phyloP scores from a whole-genome alignment of 2,329 filamentous ascomycete genomes.

The Cephalotrichum gorgonifer region DNA sequence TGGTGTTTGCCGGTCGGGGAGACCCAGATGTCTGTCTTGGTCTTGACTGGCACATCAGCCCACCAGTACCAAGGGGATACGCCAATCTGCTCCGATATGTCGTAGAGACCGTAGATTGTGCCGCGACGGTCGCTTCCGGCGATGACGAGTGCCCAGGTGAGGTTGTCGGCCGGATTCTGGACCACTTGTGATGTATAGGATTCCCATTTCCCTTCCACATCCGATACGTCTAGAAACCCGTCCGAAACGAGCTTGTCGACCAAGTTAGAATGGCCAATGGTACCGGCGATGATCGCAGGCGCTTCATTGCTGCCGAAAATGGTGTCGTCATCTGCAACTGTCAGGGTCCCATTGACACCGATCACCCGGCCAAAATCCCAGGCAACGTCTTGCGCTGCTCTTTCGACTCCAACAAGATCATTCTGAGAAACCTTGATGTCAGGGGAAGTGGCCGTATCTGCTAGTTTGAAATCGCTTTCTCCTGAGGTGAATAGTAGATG shows the following conservation, averaged over 20 bases:
- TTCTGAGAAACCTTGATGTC: no score
- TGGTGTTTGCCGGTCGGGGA: slow-evolving; percentile 43
- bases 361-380: no score
- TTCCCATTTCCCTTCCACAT: slow-evolving; percentile 46
- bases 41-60: slow-evolving; percentile 48
- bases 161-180: slow-evolving; percentile 34
- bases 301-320: no score
- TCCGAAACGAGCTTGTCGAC: slow-evolving; percentile 47
- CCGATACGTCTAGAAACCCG: slow-evolving; percentile 26
- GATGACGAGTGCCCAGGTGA: slow-evolving; percentile 38
- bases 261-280: slow-evolving; percentile 47
- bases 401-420: no score
- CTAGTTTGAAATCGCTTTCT: no score
- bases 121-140: slow-evolving; percentile 48
- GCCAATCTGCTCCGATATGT: slow-evolving; percentile 50
- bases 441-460: no score
- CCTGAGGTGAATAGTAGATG: no score
- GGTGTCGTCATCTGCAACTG: no score
- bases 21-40: slow-evolving; percentile 43
- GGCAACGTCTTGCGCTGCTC: no score
- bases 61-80: slow-evolving; percentile 63
- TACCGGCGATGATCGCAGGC: slow-evolving; percentile 58
- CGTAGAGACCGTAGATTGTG: slow-evolving; percentile 49
- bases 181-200: slow-evolving; percentile 30
- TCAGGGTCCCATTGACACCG: no score